Evolutionary conservation across 768 basidiomycete species (phyloP).

Genomic region (Naganishia antarctica): DNA sequence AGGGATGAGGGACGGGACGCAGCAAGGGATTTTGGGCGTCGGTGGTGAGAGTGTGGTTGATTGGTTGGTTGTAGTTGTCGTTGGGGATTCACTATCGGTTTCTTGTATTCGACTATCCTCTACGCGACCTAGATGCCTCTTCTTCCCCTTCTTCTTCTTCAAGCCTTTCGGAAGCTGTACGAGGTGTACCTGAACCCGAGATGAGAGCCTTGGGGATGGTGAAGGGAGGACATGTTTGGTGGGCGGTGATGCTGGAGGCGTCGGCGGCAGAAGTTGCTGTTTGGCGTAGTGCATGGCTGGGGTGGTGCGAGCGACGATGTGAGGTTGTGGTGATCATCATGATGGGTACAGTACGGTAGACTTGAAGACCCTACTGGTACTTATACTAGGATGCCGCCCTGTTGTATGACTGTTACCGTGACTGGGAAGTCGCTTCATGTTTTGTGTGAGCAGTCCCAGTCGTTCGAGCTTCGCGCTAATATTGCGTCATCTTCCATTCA

Average conservation of each 20-base stretch:
- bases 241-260: conserved; percentile 13
- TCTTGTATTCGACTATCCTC: too few relatives aligned
- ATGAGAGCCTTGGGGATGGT: background rate
- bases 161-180: background rate
- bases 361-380: too few relatives aligned
- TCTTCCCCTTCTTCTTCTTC: conserved; percentile 1
- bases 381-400: background rate
- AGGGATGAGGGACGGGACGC: background rate
- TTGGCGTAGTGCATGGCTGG: background rate
- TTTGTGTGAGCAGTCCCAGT: background rate
- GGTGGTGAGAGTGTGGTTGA: background rate
- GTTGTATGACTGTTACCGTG: background rate
- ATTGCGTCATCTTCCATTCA: conserved; percentile 3
- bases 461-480: background rate
- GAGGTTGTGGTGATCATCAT: background rate
- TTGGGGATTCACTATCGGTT: too few relatives aligned
- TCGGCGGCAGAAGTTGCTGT: background rate
- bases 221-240: background rate
- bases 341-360: background rate
- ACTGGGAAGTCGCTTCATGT: conserved; percentile 7
- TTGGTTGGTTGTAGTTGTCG: too few relatives aligned
- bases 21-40: background rate
- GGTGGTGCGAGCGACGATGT: background rate
- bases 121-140: background rate
- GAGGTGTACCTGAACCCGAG: background rate